A percentile compares a stretch with the other conserved stretches of the same genome.
Conservation (phyloP, 2,329 filamentous ascomycete species). For the Fusarium paranaense region DNA sequence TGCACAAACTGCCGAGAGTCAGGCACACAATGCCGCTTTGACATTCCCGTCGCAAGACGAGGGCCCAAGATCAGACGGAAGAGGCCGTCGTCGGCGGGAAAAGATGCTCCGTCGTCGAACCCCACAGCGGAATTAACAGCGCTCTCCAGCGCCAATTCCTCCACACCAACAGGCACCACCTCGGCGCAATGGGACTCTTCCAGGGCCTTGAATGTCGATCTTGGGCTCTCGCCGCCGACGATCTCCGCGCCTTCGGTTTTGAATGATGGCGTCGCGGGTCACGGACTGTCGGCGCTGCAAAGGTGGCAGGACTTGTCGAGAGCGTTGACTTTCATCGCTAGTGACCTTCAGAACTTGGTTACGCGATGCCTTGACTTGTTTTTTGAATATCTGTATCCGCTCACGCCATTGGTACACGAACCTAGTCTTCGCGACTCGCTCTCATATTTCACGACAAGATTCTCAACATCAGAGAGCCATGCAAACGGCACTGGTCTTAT, state of each 20-base stretch:
- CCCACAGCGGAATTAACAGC: conserved; percentile 35
- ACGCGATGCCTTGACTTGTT: conserved; percentile 54
- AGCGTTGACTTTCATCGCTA: conserved; percentile 40
- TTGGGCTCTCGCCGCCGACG: conserved; percentile 40
- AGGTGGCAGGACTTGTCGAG: conserved; percentile 46
- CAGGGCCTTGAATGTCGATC: conserved; percentile 21
- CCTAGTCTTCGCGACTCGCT: conserved; percentile 53
- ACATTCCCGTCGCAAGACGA: conserved; percentile 52
- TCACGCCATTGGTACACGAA: conserved; percentile 57
- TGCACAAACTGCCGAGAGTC: conserved; percentile 51
- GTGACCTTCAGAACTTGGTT: conserved; percentile 43
- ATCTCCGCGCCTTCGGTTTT: conserved; percentile 26
- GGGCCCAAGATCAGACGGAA: conserved; percentile 49
- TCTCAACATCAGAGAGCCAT: conserved; percentile 21
- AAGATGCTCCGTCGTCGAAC: conserved; percentile 6
- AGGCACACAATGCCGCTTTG: conserved; percentile 50
- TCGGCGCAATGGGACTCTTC: conserved; percentile 39
- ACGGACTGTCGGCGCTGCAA: conserved; percentile 38
- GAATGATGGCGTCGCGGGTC: conserved; percentile 5
- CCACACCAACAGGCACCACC: conserved; percentile 31
- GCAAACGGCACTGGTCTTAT: conserved; percentile 14
- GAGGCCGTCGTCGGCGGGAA: neutral
- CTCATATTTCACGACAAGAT: conserved; percentile 45
- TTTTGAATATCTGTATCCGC: conserved; percentile 57
- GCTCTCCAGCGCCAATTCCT: conserved; percentile 13